These are phyloP conservation scores for Aquilaria malaccensis DNA, from an alignment of 345 rosid species.

Conservation along the genomic window DNA sequence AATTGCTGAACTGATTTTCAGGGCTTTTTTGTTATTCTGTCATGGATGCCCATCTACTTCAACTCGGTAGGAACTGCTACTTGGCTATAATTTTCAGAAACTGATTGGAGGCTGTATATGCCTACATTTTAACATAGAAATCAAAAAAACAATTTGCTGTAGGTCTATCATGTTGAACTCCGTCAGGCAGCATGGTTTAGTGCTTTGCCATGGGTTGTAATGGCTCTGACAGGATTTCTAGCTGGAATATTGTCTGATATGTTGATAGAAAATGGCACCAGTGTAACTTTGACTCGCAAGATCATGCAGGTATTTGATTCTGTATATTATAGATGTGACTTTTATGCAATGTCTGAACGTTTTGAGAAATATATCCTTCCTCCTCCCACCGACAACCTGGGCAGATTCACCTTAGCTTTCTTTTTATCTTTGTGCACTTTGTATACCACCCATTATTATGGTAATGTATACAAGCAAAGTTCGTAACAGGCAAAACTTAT, in stretches of 20 bases:
- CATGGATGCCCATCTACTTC: slow-evolving; percentile 99
- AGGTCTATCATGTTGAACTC: slow-evolving; percentile 89
- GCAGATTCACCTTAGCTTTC: no score
- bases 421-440: no score
- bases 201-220: slow-evolving; percentile 91
- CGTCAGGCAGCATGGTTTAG: slow-evolving; percentile 98
- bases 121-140: slow-evolving; percentile 13
- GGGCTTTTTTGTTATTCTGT: slow-evolving; percentile 97
- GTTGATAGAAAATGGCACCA: slow-evolving; percentile 63
- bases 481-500: no score
- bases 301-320: slow-evolving; percentile 68
- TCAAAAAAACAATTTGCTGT: slow-evolving; percentile 11
- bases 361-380: no score
- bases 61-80: slow-evolving; percentile 52
- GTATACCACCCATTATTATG: no score
- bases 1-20: slow-evolving; percentile 18
- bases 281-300: slow-evolving; percentile 78
- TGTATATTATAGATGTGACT: neutral
- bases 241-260: slow-evolving; percentile 80
- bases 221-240: slow-evolving; percentile 84
- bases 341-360: no score
- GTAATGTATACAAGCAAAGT: no score
- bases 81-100: neutral
- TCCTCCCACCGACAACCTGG: no score
- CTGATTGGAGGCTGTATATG: neutral